phyloP scores from a whole-genome alignment of 306 rosid genomes.

The Calophaca sinica region DNA sequence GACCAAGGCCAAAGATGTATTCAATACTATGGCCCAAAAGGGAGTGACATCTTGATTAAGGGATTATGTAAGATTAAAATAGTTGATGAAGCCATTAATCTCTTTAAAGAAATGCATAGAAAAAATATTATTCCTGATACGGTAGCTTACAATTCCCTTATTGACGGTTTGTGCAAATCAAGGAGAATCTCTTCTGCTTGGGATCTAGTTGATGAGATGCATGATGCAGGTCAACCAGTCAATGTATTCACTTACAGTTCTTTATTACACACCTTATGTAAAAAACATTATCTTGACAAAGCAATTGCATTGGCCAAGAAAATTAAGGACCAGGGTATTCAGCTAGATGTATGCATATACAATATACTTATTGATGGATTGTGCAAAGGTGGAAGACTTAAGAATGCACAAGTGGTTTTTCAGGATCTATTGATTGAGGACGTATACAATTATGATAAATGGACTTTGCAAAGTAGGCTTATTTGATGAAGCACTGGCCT shows the following conservation, averaged over 20 bases:
- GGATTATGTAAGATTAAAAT: slow-evolving; percentile 9
- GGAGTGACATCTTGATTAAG: background rate
- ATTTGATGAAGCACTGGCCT: background rate
- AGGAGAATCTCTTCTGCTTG: slow-evolving; percentile 3
- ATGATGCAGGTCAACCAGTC: background rate
- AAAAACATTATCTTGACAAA: background rate
- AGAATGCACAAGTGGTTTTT: background rate
- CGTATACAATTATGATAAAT: background rate
- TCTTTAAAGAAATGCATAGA: slow-evolving; percentile 25
- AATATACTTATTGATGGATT: slow-evolving; percentile 17
- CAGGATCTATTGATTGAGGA: background rate
- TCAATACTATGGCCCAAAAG: background rate
- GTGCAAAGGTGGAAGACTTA: background rate
- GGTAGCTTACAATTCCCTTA: background rate
- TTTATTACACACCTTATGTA: slow-evolving; percentile 13
- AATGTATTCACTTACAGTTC: slow-evolving; percentile 2
- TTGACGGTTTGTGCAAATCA: slow-evolving; percentile 37
- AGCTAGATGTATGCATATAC: background rate
- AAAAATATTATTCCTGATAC: background rate
- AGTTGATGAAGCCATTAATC: slow-evolving; percentile 38
- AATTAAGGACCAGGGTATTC: background rate
- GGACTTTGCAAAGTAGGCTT: background rate
- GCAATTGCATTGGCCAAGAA: background rate
- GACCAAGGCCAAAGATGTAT: slow-evolving; percentile 20
- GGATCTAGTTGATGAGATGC: slow-evolving; percentile 36